Evolutionary conservation across 108 stramenopile genomes (phyloP).

Genomic region (Seminavis robusta): DNA sequence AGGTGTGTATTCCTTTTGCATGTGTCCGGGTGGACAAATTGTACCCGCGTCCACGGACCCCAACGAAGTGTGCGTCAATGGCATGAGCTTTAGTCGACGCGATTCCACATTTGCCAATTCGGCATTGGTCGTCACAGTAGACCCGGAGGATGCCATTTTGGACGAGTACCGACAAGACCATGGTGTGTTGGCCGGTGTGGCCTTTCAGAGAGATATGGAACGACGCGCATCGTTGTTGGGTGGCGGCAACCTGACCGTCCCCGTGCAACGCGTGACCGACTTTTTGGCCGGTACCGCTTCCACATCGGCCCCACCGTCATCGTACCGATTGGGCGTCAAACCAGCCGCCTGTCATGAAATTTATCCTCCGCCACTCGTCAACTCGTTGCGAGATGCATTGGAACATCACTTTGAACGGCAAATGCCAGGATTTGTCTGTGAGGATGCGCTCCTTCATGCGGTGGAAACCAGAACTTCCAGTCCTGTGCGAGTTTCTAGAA

Average conservation of each 20-base stretch:
- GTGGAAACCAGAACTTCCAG: conserved; percentile 94
- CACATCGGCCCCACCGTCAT: conserved; percentile 68
- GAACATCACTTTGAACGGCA: conserved; percentile 68
- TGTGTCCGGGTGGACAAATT: conserved; percentile 82
- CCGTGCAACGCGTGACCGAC: conserved; percentile 91
- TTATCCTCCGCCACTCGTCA: conserved; percentile 76
- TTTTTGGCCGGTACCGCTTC: conserved; percentile 62
- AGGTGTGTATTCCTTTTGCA: conserved; percentile 39
- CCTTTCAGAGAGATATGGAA: conserved; percentile 89
- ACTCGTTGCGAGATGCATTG: conserved; percentile 72
- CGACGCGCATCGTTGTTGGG: conserved; percentile 73
- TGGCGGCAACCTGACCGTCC: conserved; percentile 80
- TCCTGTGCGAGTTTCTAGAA: conserved; percentile 79
- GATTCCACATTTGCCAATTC: conserved; percentile 90
- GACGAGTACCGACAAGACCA: conserved; percentile 56
- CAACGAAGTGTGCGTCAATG: conserved; percentile 90
- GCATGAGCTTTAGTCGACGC: conserved; percentile 91
- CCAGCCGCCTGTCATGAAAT: conserved; percentile 84
- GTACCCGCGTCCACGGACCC: conserved; percentile 86
- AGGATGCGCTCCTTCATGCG: conserved; percentile 84
- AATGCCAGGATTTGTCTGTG: conserved; percentile 82
- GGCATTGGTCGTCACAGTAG: conserved; percentile 90
- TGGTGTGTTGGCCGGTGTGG: conserved; percentile 69
- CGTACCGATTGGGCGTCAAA: conserved; percentile 89
- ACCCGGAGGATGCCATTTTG: conserved; percentile 74